Evolutionary conservation across 306 rosid genomes (phyloP), one percentile per base, ranked within the genome.

Genomic region (Myrica gale): DNA sequence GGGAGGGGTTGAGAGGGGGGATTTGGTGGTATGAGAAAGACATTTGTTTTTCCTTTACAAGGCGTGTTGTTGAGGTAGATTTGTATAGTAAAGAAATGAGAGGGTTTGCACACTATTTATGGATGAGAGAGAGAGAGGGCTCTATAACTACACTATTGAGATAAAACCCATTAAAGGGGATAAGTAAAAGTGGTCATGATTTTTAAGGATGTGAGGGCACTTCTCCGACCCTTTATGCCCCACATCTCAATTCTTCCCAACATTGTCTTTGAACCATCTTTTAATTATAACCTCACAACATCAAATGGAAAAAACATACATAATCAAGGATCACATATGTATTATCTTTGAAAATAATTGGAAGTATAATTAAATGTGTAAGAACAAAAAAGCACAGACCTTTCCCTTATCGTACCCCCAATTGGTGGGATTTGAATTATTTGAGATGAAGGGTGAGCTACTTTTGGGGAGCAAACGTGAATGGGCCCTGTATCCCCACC

Each of bases 381-480:
- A 13, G 63, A 77, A 9, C 13, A 79, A 55, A 47, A 19, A 52
- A 32, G 19, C 15, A 26, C 81, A 60, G 7, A 13, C 69, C n/a
- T 37, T 37, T 55, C 75, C 9, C 15, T 67, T 43, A 63, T 68
- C 63, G 44, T 50, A 67, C 57, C 62, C 17, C 26, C 32, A 13
- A 17, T 71, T 16, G 76, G 50, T 81, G 75, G 62, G 73, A 75
- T 79, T 55, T 78, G 85, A 89, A 84, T 86, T 81, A 84, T 82
- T 79, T 8, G 77, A 85, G 81, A 69, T 55, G 81, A 83, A 85
- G 87, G 87, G 70, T 88, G 94, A 84, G 90, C 83, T 82, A 78
- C 92, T 88, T 93, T 93, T 90, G 88, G 98, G 98, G 98, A 90
- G 98, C 97, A 91, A 87, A 86, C 84, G 77, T 74, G 85, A 85